Conservation (phyloP, 2,329 filamentous ascomycete species). For the Aureobasidium sp. region DNA sequence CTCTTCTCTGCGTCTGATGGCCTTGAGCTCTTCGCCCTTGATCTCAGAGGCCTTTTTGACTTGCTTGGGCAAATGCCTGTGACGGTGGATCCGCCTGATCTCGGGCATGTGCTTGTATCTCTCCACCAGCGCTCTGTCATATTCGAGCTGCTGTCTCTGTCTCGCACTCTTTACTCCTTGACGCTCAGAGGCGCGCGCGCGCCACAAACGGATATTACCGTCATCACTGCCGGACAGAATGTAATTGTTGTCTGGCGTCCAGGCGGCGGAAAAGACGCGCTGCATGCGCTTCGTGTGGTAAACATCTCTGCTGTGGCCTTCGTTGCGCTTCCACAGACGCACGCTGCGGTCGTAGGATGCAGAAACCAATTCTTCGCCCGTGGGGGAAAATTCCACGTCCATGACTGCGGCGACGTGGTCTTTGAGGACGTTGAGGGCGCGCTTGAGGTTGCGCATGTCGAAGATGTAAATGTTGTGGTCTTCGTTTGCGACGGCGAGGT, state of each 20-base stretch:
- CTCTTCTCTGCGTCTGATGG: constrained; percentile 85
- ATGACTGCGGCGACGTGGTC: constrained; percentile 89
- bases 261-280: constrained; percentile 75
- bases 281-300: constrained; percentile 99
- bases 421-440: constrained; percentile 81
- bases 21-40: constrained; percentile 78
- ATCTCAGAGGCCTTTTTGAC: constrained; percentile 96
- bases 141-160: constrained; percentile 82
- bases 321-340: constrained; percentile 70
- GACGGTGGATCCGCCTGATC: constrained; percentile 78
- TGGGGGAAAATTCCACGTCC: constrained; percentile 93
- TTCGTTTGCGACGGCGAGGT: constrained; percentile 87
- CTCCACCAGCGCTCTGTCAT: constrained; percentile 75
- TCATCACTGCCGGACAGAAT: constrained; percentile 87
- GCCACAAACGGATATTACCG: constrained; percentile 85
- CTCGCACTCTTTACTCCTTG: constrained; percentile 78
- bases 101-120: constrained; percentile 95
- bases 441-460: constrained; percentile 84
- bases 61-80: constrained; percentile 83
- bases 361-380: constrained; percentile 85
- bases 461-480: constrained; percentile 92
- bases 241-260: constrained; percentile 84
- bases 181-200: constrained; percentile 72
- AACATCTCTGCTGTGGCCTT: constrained; percentile 81
- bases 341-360: constrained; percentile 85